Conservation (phyloP, 768 basidiomycete genomes). For the Kwoniella dejecticola region DNA sequence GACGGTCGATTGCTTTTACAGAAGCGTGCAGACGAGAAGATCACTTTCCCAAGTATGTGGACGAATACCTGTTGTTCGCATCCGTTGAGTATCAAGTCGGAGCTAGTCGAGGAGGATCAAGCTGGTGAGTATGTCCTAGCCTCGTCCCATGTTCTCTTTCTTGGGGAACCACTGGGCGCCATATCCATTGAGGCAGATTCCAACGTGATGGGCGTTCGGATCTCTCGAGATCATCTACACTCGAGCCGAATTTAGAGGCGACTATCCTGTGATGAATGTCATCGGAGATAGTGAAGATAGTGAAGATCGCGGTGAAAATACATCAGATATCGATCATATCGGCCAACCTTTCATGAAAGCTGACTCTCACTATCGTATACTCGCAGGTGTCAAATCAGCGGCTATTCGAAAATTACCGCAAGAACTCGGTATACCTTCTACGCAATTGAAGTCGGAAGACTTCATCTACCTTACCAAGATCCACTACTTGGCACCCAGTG, state of each 20-base stretch:
- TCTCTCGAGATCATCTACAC: too few relatives aligned
- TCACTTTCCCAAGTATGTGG: conserved; percentile 99
- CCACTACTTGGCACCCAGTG: conserved; percentile 92
- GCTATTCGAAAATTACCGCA: conserved; percentile 94
- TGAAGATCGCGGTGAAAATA: too few relatives aligned
- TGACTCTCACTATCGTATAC: too few relatives aligned
- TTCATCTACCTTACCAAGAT: conserved; percentile 96
- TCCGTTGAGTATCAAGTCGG: conserved; percentile 69
- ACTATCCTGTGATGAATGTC: too few relatives aligned
- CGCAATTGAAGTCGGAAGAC: conserved; percentile 74
- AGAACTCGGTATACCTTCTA: conserved; percentile 85
- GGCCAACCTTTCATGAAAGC: too few relatives aligned
- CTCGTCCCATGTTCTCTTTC: too few relatives aligned
- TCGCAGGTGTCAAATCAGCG: conserved; percentile 84
- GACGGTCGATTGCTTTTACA: conserved; percentile 93
- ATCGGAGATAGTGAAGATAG: too few relatives aligned
- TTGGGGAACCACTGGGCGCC: too few relatives aligned
- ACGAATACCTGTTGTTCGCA: conserved; percentile 99
- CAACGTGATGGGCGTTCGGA: too few relatives aligned
- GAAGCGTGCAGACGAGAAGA: conserved; percentile 95
- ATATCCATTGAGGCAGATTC: too few relatives aligned
- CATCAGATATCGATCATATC: too few relatives aligned
- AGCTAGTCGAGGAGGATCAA: conserved; percentile 82
- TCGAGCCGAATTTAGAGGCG: too few relatives aligned
- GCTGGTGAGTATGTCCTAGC: conserved; percentile 50